Evolutionary conservation across 371 early-diverging fungal genomes (phyloP), one percentile per base, ranked within the genome.

Genomic region (Mucor lusitanicus): DNA sequence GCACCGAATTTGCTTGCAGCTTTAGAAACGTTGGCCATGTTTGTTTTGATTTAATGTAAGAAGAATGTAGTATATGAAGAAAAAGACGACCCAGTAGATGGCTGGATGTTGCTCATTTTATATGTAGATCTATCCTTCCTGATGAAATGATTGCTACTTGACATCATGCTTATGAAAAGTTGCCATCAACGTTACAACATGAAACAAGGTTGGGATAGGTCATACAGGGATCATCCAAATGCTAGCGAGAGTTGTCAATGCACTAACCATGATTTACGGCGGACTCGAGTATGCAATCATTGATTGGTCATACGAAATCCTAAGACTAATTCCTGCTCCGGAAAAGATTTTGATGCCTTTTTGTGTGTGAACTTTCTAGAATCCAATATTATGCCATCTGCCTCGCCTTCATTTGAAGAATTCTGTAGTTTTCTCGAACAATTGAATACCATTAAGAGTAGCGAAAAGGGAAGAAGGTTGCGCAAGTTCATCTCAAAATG

Each of bases 1-100:
- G 53, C 61, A 15, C 67, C 67, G 33, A 66, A 66, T 35, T 66
- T 66, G 55, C 67, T 60, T 23, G 67, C 44, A 19, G 61, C 65
- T 21, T 21, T 25, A 50, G 61, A 54, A 13, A 55, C 23, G 33
- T 55, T 42, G 1, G 67, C 39, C 67, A 66, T 66, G 27, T 60
- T 60, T 60, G 23, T 50, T 50, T 50, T 59, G 12, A 23, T 25
- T 25, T 44, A 44, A 32, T 27, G 8, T 54, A 54, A 30, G 30
- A 54, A 30, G 30, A 54, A 30, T n/a, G 6, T 56, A 32, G 28
- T 28, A 33, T 32, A 3, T 19, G 19, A 9, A 30, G 17, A 56
- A 17, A 33, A 8, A 55, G 25, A 30, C 2, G 30, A 30, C 30
- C 30, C 30, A 3, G n/a, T n/a, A 54, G 21, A 21, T 54, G 27